Conservation (phyloP, 1,284 basidiomycete species). For the Ceratobasidium sp. region DNA sequence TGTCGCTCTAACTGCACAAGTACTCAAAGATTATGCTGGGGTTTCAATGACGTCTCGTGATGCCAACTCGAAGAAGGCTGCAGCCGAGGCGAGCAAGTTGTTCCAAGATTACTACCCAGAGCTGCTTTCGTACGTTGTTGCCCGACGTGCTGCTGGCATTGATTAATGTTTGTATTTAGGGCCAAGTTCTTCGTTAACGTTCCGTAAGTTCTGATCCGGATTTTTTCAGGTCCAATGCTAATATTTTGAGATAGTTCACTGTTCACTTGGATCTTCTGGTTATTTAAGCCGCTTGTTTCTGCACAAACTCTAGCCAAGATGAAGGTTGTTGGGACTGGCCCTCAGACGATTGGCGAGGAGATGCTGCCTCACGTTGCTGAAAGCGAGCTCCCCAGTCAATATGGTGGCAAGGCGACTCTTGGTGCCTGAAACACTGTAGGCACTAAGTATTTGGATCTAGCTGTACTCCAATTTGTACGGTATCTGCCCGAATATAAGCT, state of each 20-base stretch:
- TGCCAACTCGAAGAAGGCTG: slow-evolving; percentile 77
- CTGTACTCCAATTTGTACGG: background rate
- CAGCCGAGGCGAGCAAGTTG: slow-evolving; percentile 72
- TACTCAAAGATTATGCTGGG: slow-evolving; percentile 73
- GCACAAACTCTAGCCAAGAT: slow-evolving; percentile 78
- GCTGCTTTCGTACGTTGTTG: slow-evolving; percentile 48
- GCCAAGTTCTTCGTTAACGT: slow-evolving; percentile 84
- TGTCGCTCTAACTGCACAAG: background rate
- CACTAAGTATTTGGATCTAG: too few relatives aligned
- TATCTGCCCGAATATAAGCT: too few relatives aligned
- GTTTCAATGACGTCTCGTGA: slow-evolving; percentile 72
- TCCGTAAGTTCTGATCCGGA: slow-evolving; percentile 56
- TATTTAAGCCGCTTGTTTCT: slow-evolving; percentile 78
- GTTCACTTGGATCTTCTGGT: slow-evolving; percentile 80
- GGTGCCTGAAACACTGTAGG: background rate
- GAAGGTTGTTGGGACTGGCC: slow-evolving; percentile 74
- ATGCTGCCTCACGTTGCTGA: slow-evolving; percentile 66
- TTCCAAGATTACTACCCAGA: slow-evolving; percentile 78
- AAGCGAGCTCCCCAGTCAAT: slow-evolving; percentile 64
- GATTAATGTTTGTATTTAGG: slow-evolving; percentile 58
- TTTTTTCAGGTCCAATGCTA: background rate
- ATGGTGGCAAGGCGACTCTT: slow-evolving; percentile 23
- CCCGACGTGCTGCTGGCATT: background rate
- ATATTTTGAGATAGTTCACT: slow-evolving; percentile 53
- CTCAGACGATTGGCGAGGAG: slow-evolving; percentile 66